These are phyloP conservation scores for Stenocarpella maydis DNA, from an alignment of 2,329 filamentous ascomycete species.

Conservation along the genomic window DNA sequence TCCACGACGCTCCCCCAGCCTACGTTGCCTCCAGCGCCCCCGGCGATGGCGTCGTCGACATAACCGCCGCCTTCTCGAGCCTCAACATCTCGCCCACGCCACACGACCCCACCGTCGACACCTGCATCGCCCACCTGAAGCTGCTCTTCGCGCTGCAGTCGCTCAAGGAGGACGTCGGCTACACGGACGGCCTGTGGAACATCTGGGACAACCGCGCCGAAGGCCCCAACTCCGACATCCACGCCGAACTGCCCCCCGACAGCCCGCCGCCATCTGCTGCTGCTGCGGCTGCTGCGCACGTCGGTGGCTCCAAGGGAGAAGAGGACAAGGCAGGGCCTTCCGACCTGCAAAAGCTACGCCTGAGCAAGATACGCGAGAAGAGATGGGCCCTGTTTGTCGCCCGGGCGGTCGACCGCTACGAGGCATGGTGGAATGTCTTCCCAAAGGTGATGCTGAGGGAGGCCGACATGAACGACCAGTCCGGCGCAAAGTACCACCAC, in stretches of 20 bases:
- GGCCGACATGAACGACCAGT: constrained; percentile 45
- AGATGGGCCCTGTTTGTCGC: constrained; percentile 76
- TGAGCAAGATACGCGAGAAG: constrained; percentile 71
- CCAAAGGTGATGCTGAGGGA: constrained; percentile 45
- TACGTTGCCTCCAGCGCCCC: background rate
- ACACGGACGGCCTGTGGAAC: constrained; percentile 72
- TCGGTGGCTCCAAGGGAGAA: background rate
- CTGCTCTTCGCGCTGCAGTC: constrained; percentile 73
- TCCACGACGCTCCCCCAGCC: background rate
- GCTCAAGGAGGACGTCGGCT: constrained; percentile 72
- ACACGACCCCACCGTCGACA: constrained; percentile 54
- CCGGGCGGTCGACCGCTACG: constrained; percentile 73
- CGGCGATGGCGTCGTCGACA: constrained; percentile 53
- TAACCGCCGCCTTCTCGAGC: constrained; percentile 47
- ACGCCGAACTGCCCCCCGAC: constrained; percentile 13
- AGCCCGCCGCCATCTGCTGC: constrained; percentile 6
- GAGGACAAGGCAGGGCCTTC: constrained; percentile 44
- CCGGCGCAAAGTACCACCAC: constrained; percentile 40
- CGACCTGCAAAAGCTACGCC: constrained; percentile 49
- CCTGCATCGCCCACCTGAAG: constrained; percentile 78
- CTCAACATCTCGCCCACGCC: constrained; percentile 45
- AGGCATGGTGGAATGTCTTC: constrained; percentile 67
- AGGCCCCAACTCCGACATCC: constrained; percentile 29
- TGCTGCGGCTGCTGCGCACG: constrained; percentile 3
- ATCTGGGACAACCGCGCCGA: constrained; percentile 60